These are phyloP conservation scores for Penicillium sp. DNA, from an alignment of 2,329 filamentous ascomycete genomes.

Conservation along the genomic window DNA sequence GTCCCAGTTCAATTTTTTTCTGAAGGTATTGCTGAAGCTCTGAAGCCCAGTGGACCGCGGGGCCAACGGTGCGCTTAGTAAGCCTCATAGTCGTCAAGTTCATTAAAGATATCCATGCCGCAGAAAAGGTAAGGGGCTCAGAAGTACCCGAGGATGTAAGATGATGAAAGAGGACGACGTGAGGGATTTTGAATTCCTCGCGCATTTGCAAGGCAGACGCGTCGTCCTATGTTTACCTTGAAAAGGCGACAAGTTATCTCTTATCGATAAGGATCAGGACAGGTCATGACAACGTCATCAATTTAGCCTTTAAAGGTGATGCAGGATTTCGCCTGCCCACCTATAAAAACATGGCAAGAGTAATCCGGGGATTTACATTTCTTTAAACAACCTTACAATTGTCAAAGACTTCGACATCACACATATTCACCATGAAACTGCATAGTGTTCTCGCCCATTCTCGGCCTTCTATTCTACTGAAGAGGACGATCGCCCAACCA, in stretches of 20 bases:
- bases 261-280: neutral
- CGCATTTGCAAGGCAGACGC: neutral
- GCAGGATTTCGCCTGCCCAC: neutral
- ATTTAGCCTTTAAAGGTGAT: neutral
- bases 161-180: neutral
- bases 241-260: neutral
- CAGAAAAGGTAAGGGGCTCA: neutral
- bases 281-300: neutral
- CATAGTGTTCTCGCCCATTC: neutral
- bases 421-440: neutral
- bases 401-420: neutral
- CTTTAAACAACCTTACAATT: neutral
- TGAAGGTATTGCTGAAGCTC: neutral
- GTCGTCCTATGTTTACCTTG: neutral
- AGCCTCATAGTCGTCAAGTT: neutral
- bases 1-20: neutral
- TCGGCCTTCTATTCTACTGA: constrained; percentile 11
- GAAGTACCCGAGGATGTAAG: neutral
- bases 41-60: neutral
- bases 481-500: constrained; percentile 15
- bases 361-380: neutral
- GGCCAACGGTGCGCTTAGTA: constrained; percentile 1
- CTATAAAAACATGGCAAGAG: neutral
- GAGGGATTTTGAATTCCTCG: neutral
- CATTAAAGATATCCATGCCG: neutral